Evolutionary conservation across 2,329 filamentous ascomycete species (phyloP).

Genomic region (Chaetomiaceae sp.): DNA sequence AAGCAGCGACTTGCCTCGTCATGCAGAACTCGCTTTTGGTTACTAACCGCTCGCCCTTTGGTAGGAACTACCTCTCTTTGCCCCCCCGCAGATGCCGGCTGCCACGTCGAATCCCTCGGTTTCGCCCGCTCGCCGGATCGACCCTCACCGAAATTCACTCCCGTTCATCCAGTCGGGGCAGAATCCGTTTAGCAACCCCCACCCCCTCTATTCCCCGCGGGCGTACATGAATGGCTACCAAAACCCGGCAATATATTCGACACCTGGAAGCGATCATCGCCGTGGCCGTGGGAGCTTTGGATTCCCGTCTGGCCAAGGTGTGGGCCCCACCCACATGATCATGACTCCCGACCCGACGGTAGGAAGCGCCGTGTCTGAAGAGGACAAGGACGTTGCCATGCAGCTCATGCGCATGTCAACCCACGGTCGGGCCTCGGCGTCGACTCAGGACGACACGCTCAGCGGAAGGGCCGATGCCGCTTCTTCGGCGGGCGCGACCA

Average conservation of each 20-base stretch:
- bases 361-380: constrained; percentile 93
- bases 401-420: constrained; percentile 95
- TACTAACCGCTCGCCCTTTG: constrained; percentile 22
- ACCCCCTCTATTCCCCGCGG: constrained; percentile 78
- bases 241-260: constrained; percentile 56
- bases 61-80: constrained; percentile 92
- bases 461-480: constrained; percentile 82
- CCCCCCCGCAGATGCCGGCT: constrained; percentile 87
- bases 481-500: constrained; percentile 80
- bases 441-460: constrained; percentile 87
- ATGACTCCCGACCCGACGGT: constrained; percentile 97
- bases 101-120: constrained; percentile 96
- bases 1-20: constrained; percentile 43
- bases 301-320: constrained; percentile 43
- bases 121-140: constrained; percentile 78
- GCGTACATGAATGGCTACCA: constrained; percentile 57
- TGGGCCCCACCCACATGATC: constrained; percentile 52
- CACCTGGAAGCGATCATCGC: constrained; percentile 56
- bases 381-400: constrained; percentile 87
- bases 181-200: constrained; percentile 73
- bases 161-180: constrained; percentile 73
- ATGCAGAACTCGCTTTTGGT: constrained; percentile 8
- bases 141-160: constrained; percentile 65
- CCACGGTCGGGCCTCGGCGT: constrained; percentile 87
- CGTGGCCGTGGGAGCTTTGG: constrained; percentile 61